Evolutionary conservation across 1,139 yeast species (phyloP).

Genomic region (Saccharomycopsis hybrid): DNA sequence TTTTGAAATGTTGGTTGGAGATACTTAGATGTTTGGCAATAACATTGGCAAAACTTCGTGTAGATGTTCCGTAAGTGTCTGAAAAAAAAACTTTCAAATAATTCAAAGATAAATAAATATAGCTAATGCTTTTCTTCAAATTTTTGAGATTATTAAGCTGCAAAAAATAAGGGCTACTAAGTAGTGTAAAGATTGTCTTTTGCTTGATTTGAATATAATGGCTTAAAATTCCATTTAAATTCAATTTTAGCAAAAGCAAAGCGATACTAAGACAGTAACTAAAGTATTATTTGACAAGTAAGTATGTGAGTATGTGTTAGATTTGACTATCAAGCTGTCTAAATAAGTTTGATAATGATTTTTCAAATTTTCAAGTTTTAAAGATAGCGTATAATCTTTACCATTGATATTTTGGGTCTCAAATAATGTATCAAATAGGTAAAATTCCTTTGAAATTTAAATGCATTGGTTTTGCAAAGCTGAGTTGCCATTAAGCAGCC

Average conservation of each 20-base stretch:
- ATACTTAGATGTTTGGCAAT: not conserved
- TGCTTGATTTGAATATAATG: slow-evolving; percentile 2
- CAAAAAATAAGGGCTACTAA: not conserved
- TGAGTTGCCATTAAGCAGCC: not conserved
- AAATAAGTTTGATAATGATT: not conserved
- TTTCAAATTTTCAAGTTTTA: not conserved
- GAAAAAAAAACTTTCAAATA: slow-evolving; percentile 5
- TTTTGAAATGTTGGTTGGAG: slow-evolving; percentile 1
- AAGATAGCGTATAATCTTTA: slow-evolving; percentile 1
- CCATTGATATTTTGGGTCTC: not conserved
- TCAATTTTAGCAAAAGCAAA: not conserved
- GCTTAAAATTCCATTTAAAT: not conserved
- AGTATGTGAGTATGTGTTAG: not conserved
- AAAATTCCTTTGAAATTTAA: slow-evolving; percentile 16
- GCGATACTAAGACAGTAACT: not conserved
- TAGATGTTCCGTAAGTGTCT: not conserved
- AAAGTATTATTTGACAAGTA: slow-evolving; percentile 1
- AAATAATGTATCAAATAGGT: slow-evolving; percentile 6
- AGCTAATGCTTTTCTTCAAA: slow-evolving; percentile 1
- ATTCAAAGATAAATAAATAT: slow-evolving; percentile 5
- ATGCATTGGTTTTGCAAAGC: not conserved
- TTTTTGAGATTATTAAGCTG: not conserved
- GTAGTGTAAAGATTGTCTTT: not conserved
- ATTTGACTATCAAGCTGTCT: slow-evolving; percentile 1
- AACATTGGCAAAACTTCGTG: not conserved